These are phyloP conservation scores for Myxozyma monticola DNA, from an alignment of 805 yeast genomes.

Conservation along the genomic window DNA sequence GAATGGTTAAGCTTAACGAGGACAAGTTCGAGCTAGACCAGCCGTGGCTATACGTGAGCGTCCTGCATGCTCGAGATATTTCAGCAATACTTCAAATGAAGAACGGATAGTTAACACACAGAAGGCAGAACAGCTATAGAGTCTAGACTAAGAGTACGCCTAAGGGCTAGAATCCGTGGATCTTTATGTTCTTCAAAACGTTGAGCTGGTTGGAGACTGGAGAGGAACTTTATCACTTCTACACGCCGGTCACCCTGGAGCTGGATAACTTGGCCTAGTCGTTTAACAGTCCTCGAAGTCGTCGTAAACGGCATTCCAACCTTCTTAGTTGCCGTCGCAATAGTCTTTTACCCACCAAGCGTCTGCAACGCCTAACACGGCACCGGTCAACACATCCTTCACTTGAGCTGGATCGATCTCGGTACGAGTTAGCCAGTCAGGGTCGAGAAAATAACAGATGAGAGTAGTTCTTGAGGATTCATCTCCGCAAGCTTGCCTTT, in stretches of 20 bases:
- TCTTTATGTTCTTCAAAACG: constrained; percentile 91
- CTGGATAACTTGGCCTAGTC: constrained; percentile 95
- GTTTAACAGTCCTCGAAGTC: constrained; percentile 64
- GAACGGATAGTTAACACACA: background rate
- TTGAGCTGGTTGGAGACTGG: constrained; percentile 79
- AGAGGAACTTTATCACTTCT: constrained; percentile 89
- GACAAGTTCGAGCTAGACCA: too few species aligned
- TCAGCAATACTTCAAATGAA: background rate
- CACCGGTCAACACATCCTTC: constrained; percentile 44
- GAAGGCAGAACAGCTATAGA: too few species aligned
- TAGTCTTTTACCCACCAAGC: constrained; percentile 44
- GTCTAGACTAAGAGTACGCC: constrained; percentile 29
- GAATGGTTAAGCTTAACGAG: too few species aligned
- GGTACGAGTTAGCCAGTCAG: constrained; percentile 34
- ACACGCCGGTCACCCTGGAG: constrained; percentile 99
- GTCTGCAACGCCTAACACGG: constrained; percentile 44
- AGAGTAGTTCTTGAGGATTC: constrained; percentile 43
- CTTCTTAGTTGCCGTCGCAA: constrained; percentile 42
- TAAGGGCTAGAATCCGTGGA: constrained; percentile 98
- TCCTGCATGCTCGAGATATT: background rate
- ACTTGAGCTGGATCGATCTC: constrained; percentile 36
- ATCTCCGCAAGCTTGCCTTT: constrained; percentile 43
- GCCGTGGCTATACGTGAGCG: background rate
- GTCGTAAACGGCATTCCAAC: constrained; percentile 42
- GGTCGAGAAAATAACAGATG: constrained; percentile 39